These are phyloP conservation scores for Brasilioporus rufonigricans DNA, from an alignment of 768 basidiomycete genomes.

Conservation along the genomic window DNA sequence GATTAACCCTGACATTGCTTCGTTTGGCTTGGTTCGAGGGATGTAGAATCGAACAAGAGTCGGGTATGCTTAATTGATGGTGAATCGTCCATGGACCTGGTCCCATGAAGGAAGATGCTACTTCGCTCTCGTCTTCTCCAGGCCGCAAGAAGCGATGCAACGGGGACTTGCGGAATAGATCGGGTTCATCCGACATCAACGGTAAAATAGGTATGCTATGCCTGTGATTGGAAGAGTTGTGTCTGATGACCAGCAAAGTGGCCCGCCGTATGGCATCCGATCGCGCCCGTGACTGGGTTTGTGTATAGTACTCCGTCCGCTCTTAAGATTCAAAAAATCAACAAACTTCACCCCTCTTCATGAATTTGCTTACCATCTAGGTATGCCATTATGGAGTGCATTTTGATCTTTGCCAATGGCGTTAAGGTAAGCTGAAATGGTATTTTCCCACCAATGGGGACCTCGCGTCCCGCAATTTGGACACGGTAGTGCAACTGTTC, in stretches of 20 bases:
- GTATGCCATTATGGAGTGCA: constrained; percentile 67
- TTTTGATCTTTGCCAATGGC: constrained; percentile 80
- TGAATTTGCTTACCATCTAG: constrained; percentile 70
- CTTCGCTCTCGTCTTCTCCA: constrained; percentile 52
- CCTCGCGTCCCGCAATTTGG: constrained; percentile 67
- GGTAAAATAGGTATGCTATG: constrained; percentile 69
- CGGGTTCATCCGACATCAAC: constrained; percentile 64
- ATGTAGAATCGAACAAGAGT: constrained; percentile 56
- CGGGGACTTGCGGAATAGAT: constrained; percentile 66
- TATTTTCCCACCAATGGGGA: constrained; percentile 79
- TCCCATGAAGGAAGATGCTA: constrained; percentile 62
- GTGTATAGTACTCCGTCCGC: constrained; percentile 76
- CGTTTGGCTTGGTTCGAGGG: constrained; percentile 63
- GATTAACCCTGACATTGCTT: constrained; percentile 72
- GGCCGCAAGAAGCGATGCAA: constrained; percentile 49
- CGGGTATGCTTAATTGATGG: constrained; percentile 65
- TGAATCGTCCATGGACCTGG: constrained; percentile 88
- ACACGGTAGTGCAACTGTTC: constrained; percentile 81
- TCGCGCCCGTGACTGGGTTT: constrained; percentile 63
- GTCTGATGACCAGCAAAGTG: constrained; percentile 60
- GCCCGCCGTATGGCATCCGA: constrained; percentile 63
- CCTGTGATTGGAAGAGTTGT: constrained; percentile 40
- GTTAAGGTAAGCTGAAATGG: constrained; percentile 78
- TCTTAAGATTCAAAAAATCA: constrained; percentile 43
- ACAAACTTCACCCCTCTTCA: not conserved